Evolutionary conservation across 192 early-diverging fungal species (phyloP).

Genomic region (Entophlyctis luteolus): DNA sequence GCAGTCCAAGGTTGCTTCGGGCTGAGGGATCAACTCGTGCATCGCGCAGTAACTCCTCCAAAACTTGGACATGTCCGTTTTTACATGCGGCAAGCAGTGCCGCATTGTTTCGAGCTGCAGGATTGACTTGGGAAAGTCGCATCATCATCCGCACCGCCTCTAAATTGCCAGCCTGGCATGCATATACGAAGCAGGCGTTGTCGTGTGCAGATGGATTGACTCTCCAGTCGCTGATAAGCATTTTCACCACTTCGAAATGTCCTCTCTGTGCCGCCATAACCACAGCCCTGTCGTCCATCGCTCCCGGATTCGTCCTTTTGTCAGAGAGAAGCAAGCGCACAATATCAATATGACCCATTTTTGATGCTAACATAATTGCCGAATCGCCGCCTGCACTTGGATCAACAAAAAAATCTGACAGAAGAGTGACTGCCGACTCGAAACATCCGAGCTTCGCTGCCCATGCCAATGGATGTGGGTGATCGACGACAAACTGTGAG

Average conservation of each 20-base stretch:
- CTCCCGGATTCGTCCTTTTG: neutral
- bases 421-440: too few species aligned
- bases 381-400: too few species aligned
- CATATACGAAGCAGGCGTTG: too few species aligned
- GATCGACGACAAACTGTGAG: too few species aligned
- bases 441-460: too few species aligned
- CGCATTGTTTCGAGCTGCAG: neutral
- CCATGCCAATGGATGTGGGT: too few species aligned
- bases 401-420: too few species aligned
- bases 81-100: neutral
- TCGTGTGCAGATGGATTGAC: neutral
- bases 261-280: neutral
- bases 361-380: too few species aligned
- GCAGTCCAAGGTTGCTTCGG: neutral
- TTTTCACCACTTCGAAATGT: neutral
- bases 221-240: neutral
- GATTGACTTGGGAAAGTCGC: neutral
- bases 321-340: neutral
- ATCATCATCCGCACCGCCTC: slow-evolving; percentile 2
- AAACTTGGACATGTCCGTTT: neutral
- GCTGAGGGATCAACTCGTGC: slow-evolving; percentile 11
- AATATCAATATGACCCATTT: neutral
- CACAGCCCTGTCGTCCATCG: neutral
- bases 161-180: neutral
- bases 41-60: neutral